Evolutionary conservation across 2,329 filamentous ascomycete genomes (phyloP), one percentile per base, ranked within the genome.

Genomic region (Aspergillus oerlinghausenensis): DNA sequence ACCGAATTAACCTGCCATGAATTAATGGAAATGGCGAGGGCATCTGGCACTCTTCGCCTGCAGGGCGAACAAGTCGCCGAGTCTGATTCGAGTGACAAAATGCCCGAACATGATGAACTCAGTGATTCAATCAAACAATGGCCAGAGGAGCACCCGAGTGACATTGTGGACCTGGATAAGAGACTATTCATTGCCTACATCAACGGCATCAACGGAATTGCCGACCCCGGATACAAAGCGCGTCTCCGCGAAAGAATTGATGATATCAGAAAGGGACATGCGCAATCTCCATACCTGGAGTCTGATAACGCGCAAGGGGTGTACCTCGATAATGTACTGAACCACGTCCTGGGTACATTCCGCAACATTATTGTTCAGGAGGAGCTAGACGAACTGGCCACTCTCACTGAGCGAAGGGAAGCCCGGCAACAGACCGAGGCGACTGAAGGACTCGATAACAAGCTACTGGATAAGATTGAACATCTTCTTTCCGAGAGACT

Each of bases 141-240:
- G 47, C 67, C 70, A 14, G 72, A 74, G 25, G 72, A 76, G 47
- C 70, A 74, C 56, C 62, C 71, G 6, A 65, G 62, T 28, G 75
- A 77, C 54, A 64, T 67, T 32, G 55, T 76, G 19, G 73, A 75
- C 26, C 59, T 75, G 23, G 75, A 77, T 55, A 71, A 70, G 45
- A 65, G 67, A 28, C 63, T 75, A 5, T 75, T 77, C 52, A 61
- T 70, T 25, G 75, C 74, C 10, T 75, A 74, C 60, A 73, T 77
- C 62, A 76, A 76, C 50, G 74, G 73, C 17, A 72, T 77, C n/a
- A 70, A 71, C 35, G 73, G 70, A 2, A 68, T 73, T 38, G 58
- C 66, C 17, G 64, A 69, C 28, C 59, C 63, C n/a, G 64, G 67
- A 48, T 76, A 75, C 57, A 69, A 67, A 53, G 54, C 62, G 2